These are phyloP conservation scores for Solanum chilense DNA, from an alignment of 257 asterid genomes.

Conservation along the genomic window DNA sequence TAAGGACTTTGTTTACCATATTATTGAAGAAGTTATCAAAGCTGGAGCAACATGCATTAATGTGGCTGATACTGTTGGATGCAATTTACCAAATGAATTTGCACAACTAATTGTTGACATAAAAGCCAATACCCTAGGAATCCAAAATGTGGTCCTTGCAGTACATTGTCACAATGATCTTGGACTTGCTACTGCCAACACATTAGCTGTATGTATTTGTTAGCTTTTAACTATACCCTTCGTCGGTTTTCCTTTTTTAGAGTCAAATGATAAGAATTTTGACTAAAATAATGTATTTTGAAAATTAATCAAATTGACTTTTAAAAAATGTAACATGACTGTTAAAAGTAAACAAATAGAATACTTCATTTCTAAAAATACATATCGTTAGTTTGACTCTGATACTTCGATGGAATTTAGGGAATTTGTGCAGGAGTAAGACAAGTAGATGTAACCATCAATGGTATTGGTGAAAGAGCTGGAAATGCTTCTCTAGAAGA, in stretches of 20 bases:
- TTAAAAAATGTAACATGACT: too few species aligned
- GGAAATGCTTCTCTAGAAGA: slow-evolving; percentile 96
- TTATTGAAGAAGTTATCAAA: slow-evolving; percentile 79
- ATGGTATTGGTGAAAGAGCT: slow-evolving; percentile 96
- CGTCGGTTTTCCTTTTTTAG: too few species aligned
- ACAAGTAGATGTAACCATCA: slow-evolving; percentile 81
- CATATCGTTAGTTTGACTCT: too few species aligned
- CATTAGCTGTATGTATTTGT: slow-evolving; percentile 30
- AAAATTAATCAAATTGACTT: too few species aligned
- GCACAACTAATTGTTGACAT: slow-evolving; percentile 72
- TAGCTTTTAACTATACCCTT: too few species aligned
- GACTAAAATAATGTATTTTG: too few species aligned
- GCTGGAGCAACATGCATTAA: slow-evolving; percentile 96
- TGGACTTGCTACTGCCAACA: slow-evolving; percentile 85
- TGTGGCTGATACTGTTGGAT: slow-evolving; percentile 93
- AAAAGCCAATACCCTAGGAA: slow-evolving; percentile 72
- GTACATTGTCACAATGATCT: slow-evolving; percentile 94
- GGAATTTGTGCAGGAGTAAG: slow-evolving; percentile 86
- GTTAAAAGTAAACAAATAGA: too few species aligned
- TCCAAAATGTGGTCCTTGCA: slow-evolving; percentile 73
- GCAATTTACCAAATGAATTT: slow-evolving; percentile 58
- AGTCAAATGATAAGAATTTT: too few species aligned
- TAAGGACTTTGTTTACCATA: slow-evolving; percentile 62
- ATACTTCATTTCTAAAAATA: too few species aligned
- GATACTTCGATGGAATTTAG: not conserved